phyloP scores from a whole-genome alignment of 257 asterid species.

The Primulina huaijiensis region DNA sequence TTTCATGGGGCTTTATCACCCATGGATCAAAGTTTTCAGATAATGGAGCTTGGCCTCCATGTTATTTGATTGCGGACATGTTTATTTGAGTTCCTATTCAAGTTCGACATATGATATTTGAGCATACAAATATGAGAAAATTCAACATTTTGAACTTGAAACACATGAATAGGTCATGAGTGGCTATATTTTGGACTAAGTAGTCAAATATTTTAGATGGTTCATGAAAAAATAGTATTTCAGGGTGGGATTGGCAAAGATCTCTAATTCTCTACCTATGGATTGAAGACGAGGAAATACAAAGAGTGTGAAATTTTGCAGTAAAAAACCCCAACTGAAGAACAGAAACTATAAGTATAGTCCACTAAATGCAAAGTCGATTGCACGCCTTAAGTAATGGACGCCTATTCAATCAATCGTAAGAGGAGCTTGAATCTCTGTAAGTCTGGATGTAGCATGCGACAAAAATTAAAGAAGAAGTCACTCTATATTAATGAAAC shows the following conservation, averaged over 20 bases:
- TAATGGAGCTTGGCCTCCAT: background rate
- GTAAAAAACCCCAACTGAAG: too few relatives aligned
- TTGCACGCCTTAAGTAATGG: too few relatives aligned
- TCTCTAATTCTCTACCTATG: background rate
- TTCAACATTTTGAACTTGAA: background rate
- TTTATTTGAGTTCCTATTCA: too few relatives aligned
- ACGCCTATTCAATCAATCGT: too few relatives aligned
- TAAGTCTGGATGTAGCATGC: too few relatives aligned
- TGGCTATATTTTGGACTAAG: background rate
- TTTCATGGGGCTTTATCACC: too few relatives aligned
- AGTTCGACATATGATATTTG: background rate
- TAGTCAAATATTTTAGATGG: slow-evolving; percentile 4
- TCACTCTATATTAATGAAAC: background rate
- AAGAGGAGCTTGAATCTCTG: too few relatives aligned
- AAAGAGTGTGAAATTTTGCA: too few relatives aligned
- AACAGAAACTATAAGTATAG: too few relatives aligned
- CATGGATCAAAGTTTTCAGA: background rate
- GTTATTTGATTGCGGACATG: background rate
- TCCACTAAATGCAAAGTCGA: too few relatives aligned
- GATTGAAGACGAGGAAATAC: too few relatives aligned
- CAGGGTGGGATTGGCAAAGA: background rate
- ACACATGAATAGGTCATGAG: background rate
- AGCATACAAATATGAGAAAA: background rate
- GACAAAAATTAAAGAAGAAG: too few relatives aligned
- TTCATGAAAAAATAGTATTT: background rate